Percentiles rank a stretch among this genome's conserved stretches.
Evolutionary conservation across 1,139 yeast genomes (phyloP).

Genomic region (Lodderomyces theae): DNA sequence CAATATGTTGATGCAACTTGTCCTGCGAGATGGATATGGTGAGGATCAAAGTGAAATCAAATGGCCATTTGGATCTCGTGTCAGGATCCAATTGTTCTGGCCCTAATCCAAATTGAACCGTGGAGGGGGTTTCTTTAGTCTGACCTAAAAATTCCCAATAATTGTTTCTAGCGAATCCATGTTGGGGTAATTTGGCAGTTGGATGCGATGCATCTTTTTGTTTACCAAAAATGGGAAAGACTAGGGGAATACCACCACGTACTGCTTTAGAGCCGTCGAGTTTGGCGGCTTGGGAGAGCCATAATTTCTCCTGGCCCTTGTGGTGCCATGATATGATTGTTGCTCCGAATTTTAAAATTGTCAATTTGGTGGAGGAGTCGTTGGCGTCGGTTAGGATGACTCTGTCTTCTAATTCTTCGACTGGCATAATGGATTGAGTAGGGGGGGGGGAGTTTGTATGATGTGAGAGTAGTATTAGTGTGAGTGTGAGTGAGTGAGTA

Average conservation of each 20-base stretch:
- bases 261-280: conserved; percentile 91
- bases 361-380: conserved; percentile 52
- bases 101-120: conserved; percentile 85
- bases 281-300: conserved; percentile 68
- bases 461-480: neutral
- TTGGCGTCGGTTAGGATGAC: conserved; percentile 61
- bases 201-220: conserved; percentile 37
- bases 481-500: no score
- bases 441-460: neutral
- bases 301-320: conserved; percentile 64
- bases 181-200: conserved; percentile 71
- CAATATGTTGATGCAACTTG: conserved; percentile 63
- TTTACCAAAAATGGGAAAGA: conserved; percentile 93
- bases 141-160: conserved; percentile 93
- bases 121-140: conserved; percentile 50
- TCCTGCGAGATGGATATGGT: conserved; percentile 57
- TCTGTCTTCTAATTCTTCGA: conserved; percentile 62
- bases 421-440: conserved; percentile 53
- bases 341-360: conserved; percentile 83
- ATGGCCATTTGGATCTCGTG: conserved; percentile 54
- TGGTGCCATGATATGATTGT: conserved; percentile 78
- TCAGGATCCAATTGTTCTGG: conserved; percentile 73
- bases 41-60: conserved; percentile 74
- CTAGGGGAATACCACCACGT: conserved; percentile 95
- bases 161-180: conserved; percentile 90